Conservation (phyloP, 2,329 filamentous ascomycete genomes). For the Eutypella sp. region DNA sequence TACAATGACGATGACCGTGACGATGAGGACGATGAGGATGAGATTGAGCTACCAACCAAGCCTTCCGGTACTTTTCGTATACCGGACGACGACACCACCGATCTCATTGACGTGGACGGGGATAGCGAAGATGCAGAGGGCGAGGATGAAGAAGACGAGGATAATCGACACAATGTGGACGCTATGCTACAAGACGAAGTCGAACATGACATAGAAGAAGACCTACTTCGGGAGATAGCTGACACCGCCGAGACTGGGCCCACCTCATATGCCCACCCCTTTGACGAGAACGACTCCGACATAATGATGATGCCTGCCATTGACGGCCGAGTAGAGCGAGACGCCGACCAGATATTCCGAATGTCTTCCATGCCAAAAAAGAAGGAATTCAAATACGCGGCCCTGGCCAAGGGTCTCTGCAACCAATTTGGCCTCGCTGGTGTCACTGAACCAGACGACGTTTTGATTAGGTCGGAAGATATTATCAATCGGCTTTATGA, state of each 20-base stretch:
- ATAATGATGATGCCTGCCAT: constrained; percentile 52
- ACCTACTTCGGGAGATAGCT: constrained; percentile 26
- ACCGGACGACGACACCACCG: constrained; percentile 33
- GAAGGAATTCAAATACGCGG: constrained; percentile 59
- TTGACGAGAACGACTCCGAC: constrained; percentile 38
- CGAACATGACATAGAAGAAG: constrained; percentile 32
- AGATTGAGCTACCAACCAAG: constrained; percentile 26
- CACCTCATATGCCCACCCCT: constrained; percentile 18
- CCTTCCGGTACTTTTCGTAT: constrained; percentile 26
- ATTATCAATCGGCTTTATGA: constrained; percentile 62
- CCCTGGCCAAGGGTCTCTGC: constrained; percentile 69
- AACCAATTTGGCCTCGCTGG: constrained; percentile 50
- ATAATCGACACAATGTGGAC: constrained; percentile 33
- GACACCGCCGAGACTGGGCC: constrained; percentile 10
- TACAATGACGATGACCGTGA: constrained; percentile 36
- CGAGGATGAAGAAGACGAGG: constrained; percentile 30
- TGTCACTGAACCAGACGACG: constrained; percentile 63
- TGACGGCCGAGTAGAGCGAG: constrained; percentile 45
- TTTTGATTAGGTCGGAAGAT: constrained; percentile 73
- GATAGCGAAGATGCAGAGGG: constrained; percentile 22
- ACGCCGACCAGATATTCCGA: constrained; percentile 53
- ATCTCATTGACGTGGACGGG: constrained; percentile 31
- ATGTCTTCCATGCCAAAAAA: constrained; percentile 42
- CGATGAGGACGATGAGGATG: constrained; percentile 35
- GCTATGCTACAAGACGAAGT: constrained; percentile 33